Base-by-base conservation (phyloP, 1,139 yeast species). In the Taphrina pruni region DNA sequence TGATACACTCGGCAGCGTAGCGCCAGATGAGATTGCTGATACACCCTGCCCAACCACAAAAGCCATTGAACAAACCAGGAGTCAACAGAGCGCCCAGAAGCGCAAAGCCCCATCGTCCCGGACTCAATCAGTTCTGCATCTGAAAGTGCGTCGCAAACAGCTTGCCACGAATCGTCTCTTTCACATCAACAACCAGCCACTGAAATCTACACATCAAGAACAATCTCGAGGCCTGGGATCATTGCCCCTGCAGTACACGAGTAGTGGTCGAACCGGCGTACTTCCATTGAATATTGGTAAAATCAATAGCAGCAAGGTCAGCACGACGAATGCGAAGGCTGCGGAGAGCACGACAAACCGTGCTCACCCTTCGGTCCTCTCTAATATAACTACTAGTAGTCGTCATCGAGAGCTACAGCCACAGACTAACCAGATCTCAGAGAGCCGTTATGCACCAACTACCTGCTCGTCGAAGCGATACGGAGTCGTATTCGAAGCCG, bases 1-100 rank as follows among this genome's bases (percentile, higher is more conserved):
- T n/a, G 54, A 50, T 8, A 50, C 54, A 9, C 36, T 50, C 6
- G 54, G 54, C 11, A 26, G 36, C 36, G 36, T 50, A 21, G 8
- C 36, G n/a, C 11, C 54, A 26, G n/a, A 14, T 1, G 36, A 50
- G 6, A 9, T 50, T 6, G 2, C 6, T 2, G 32, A 50, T n/a
- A 50, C 54, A 8, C 54, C 54, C 11, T 50, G 54, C n/a, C 54
- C 54, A 6, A 50, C 54, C n/a, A 50, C 54, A 50, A 50, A n/a
- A 21, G n/a, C 4, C 1, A 8, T 8, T 11, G 38, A 36, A 50
- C 9, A 20, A 7, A 35, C 5, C 54, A 50, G 20, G 48, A n/a
- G 8, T n/a, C 8, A 45, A 1, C 20, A 17, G 48, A 14, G 6
- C 8, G 8, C 12, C 6, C 48, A 45, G 8, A 45, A 45, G n/a